Percentiles rank a stretch among this genome's conserved stretches.
Conservation (phyloP, 2,329 filamentous ascomycete species). For the Claviceps sp. region DNA sequence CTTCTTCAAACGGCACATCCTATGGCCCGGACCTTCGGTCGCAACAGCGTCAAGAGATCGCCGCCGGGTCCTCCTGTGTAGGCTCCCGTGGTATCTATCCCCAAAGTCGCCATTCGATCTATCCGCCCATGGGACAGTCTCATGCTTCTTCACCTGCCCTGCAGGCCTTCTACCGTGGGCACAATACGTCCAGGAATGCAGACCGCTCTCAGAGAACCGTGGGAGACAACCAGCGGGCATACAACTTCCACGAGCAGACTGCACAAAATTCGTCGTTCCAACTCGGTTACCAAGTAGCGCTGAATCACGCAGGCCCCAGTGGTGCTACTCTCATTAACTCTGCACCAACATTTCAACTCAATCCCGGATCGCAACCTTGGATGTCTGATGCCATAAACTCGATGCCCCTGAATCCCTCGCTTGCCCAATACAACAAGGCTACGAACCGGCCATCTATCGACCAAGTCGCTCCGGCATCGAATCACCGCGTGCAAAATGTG, state of each 20-base stretch:
- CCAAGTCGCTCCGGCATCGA: conserved; percentile 21
- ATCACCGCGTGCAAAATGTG: conserved; percentile 17
- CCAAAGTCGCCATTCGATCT: conserved; percentile 38
- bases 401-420: conserved; percentile 17
- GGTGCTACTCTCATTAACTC: conserved; percentile 16
- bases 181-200: conserved; percentile 28
- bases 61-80: conserved; percentile 27
- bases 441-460: conserved; percentile 27
- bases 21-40: conserved; percentile 14
- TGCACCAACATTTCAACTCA: conserved; percentile 28
- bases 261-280: conserved; percentile 24
- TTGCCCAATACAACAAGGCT: conserved; percentile 11
- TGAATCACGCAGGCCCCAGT: conserved; percentile 18
- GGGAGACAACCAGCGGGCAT: conserved; percentile 22
- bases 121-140: conserved; percentile 42
- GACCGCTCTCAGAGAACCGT: conserved; percentile 33
- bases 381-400: conserved; percentile 16
- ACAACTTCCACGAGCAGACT: conserved; percentile 23
- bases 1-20: conserved; percentile 13
- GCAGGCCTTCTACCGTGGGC: conserved; percentile 20
- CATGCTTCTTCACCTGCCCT: conserved; percentile 31
- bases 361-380: conserved; percentile 35
- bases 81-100: conserved; percentile 16
- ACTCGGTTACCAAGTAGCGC: conserved; percentile 19
- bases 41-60: conserved; percentile 18